phyloP scores from a whole-genome alignment of 2,329 filamentous ascomycete species.

The Aspergillus versicolor region DNA sequence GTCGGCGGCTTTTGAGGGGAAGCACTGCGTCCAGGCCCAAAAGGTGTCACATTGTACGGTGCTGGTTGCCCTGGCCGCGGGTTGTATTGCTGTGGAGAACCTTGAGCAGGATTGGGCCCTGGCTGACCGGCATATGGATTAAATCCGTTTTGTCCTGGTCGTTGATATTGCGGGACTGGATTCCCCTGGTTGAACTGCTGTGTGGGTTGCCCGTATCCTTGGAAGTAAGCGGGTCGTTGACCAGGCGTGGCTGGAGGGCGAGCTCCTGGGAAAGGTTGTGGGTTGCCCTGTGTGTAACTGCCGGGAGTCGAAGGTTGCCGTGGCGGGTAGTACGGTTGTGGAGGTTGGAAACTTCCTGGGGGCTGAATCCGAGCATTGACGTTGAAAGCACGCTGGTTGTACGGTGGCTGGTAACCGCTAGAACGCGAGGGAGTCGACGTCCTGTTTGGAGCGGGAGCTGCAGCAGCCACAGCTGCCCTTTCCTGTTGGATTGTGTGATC shows the following conservation, averaged over 20 bases:
- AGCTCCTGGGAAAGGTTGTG: conserved; percentile 28
- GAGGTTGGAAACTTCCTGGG: conserved; percentile 27
- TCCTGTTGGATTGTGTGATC: conserved; percentile 59
- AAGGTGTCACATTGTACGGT: conserved; percentile 28
- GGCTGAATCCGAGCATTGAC: conserved; percentile 29
- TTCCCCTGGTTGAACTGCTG: conserved; percentile 35
- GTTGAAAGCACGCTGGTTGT: conserved; percentile 35
- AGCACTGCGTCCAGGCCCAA: conserved; percentile 26
- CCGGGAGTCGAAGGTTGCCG: conserved; percentile 32
- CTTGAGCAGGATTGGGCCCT: conserved; percentile 29
- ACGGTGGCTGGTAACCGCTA: conserved; percentile 30
- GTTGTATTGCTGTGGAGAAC: conserved; percentile 36
- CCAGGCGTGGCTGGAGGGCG: conserved; percentile 37
- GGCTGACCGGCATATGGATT: conserved; percentile 31
- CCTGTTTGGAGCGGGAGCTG: conserved; percentile 30
- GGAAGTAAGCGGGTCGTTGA: conserved; percentile 37
- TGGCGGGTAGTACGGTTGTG: conserved; percentile 31
- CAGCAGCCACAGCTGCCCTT: conserved; percentile 32
- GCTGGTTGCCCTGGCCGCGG: conserved; percentile 35
- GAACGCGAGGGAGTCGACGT: conserved; percentile 37
- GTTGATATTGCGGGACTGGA: conserved; percentile 40
- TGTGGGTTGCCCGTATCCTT: conserved; percentile 34
- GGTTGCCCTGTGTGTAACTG: conserved; percentile 33
- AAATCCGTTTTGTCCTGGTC: conserved; percentile 39
- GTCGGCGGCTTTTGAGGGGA: conserved; percentile 35